phyloP scores from a whole-genome alignment of 2,329 filamentous ascomycete species.

The Xylaria sp. region DNA sequence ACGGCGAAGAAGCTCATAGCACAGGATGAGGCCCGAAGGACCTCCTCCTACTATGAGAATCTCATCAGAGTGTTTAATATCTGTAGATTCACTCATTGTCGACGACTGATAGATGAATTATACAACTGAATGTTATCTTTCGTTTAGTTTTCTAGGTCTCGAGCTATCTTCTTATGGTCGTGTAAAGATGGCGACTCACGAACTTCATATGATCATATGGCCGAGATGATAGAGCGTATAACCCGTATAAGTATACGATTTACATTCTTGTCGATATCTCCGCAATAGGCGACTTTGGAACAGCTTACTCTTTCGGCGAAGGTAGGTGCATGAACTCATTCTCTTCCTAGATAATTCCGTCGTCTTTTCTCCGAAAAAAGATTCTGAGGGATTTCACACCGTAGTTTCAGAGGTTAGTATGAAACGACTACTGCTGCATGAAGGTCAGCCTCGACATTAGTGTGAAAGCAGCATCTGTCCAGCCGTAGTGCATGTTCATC shows the following conservation, averaged over 20 bases:
- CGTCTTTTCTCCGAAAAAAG: background rate
- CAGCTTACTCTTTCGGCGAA: background rate
- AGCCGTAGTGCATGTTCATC: background rate
- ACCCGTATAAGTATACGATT: background rate
- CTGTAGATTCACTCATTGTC: background rate
- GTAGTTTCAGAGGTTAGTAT: background rate
- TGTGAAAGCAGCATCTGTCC: background rate
- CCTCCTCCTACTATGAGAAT: constrained; percentile 11
- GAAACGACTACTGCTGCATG: background rate
- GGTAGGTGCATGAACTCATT: background rate
- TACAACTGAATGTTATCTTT: background rate
- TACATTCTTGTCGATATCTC: background rate
- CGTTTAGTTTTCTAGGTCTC: background rate
- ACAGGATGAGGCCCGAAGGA: constrained; percentile 10
- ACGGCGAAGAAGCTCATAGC: constrained; percentile 16
- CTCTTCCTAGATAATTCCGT: background rate
- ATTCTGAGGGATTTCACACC: background rate
- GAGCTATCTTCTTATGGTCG: background rate
- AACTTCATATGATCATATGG: background rate
- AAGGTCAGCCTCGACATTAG: background rate
- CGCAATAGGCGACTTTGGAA: background rate
- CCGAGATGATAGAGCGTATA: background rate
- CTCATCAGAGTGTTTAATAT: constrained; percentile 13
- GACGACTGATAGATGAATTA: background rate
- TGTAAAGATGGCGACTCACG: background rate